Percentiles rank a stretch among this genome's conserved stretches.
These are phyloP conservation scores for Trametes maxima DNA, from an alignment of 768 basidiomycete genomes.

Conservation along the genomic window DNA sequence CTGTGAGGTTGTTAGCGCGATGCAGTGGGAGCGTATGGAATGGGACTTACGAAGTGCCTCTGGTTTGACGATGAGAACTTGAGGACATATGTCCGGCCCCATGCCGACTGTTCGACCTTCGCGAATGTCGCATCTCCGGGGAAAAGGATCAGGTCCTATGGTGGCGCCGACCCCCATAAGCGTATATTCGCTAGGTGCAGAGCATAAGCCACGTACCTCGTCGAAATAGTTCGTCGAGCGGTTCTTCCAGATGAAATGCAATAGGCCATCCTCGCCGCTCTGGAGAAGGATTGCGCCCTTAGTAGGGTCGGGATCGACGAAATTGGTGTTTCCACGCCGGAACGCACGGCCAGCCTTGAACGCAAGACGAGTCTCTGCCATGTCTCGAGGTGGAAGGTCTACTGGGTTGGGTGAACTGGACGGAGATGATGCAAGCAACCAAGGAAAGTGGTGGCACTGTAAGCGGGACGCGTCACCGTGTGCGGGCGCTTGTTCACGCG, in stretches of 20 bases:
- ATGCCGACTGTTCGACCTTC: conserved; percentile 65
- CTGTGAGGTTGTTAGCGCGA: conserved; percentile 39
- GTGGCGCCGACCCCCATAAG: conserved; percentile 1
- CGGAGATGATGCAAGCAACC: background rate
- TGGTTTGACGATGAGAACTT: conserved; percentile 91
- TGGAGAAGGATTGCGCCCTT: conserved; percentile 76
- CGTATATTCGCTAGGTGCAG: background rate
- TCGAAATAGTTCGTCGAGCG: conserved; percentile 58
- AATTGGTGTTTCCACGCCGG: conserved; percentile 64
- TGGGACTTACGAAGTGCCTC: conserved; percentile 75
- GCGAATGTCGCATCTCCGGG: conserved; percentile 83
- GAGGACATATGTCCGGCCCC: conserved; percentile 81
- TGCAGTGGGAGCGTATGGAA: background rate
- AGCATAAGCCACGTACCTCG: conserved; percentile 50
- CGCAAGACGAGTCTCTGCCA: conserved; percentile 37
- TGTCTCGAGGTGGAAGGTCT: background rate
- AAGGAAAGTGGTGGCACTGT: background rate
- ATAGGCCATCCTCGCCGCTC: conserved; percentile 71
- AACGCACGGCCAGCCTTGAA: conserved; percentile 78
- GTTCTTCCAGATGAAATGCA: conserved; percentile 84
- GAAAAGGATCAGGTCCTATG: conserved; percentile 84
- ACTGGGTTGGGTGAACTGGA: background rate
- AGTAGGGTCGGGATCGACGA: conserved; percentile 63
- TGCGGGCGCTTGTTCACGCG: conserved; percentile 11
- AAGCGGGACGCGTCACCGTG: conserved; percentile 17